phyloP scores from a whole-genome alignment of 352 stramenopile species.

The Phytophthora chlamydospora region DNA sequence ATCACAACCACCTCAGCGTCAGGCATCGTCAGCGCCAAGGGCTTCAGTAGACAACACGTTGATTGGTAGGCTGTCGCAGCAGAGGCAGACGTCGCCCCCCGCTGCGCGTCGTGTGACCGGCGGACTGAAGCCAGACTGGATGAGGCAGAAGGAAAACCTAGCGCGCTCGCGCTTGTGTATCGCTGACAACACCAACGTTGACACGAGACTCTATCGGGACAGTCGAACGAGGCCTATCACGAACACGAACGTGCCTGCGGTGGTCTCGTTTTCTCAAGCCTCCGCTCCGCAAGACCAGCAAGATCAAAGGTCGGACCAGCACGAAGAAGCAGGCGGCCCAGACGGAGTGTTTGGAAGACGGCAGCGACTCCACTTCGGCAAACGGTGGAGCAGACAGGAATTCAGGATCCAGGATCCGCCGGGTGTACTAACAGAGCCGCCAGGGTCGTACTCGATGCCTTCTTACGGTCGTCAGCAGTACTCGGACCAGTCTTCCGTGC shows the following conservation, averaged over 20 bases:
- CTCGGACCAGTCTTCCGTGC: conserved; percentile 15
- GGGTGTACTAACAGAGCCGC: conserved; percentile 16
- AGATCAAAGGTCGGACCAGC: conserved; percentile 37
- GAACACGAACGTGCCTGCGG: conserved; percentile 28
- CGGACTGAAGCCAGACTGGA: conserved; percentile 77
- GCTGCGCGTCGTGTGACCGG: conserved; percentile 28
- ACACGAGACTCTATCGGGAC: conserved; percentile 55
- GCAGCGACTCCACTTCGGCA: conserved; percentile 66
- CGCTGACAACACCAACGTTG: conserved; percentile 51
- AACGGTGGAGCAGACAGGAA: conserved; percentile 62
- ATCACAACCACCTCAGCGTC: conserved; percentile 25
- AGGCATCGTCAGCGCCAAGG: conserved; percentile 8
- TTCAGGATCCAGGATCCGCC: conserved; percentile 46
- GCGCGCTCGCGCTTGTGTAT: conserved; percentile 70
- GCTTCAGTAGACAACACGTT: conserved; percentile 31
- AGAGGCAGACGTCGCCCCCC: conserved; percentile 5
- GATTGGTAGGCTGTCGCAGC: conserved; percentile 28
- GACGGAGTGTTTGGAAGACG: conserved; percentile 63
- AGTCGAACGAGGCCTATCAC: conserved; percentile 28
- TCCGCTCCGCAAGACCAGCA: conserved; percentile 8
- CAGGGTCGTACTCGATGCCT: conserved; percentile 22
- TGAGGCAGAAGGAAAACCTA: conserved; percentile 65
- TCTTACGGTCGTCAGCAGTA: conserved; percentile 35
- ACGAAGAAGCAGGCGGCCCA: conserved; percentile 43
- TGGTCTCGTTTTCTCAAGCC: conserved; percentile 18